A percentile compares a stretch with the other conserved stretches of the same genome.
These are phyloP conservation scores for Suillus placidus DNA, from an alignment of 768 basidiomycete genomes.

Conservation along the genomic window DNA sequence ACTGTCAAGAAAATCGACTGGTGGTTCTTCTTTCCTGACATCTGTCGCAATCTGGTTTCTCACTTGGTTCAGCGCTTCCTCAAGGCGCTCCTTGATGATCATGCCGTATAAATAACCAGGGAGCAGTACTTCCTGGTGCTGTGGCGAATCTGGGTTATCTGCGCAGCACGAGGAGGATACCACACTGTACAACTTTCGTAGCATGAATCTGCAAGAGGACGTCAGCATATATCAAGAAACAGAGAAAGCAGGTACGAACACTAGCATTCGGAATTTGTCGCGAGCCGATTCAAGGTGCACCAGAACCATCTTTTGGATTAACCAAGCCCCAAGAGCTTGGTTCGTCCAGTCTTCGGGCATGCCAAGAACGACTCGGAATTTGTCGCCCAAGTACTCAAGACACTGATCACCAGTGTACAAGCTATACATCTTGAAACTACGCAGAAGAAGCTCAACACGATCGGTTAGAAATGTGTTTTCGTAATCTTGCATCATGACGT, in stretches of 20 bases:
- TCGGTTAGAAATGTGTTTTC: constrained; percentile 97
- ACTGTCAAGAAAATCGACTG: constrained; percentile 91
- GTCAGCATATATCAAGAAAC: constrained; percentile 12
- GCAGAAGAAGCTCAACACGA: constrained; percentile 89
- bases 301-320: constrained; percentile 83
- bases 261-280: constrained; percentile 93
- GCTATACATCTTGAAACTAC: constrained; percentile 93
- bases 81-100: constrained; percentile 97
- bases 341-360: constrained; percentile 95
- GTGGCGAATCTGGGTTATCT: constrained; percentile 98
- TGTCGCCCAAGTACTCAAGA: constrained; percentile 93
- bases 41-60: constrained; percentile 72
- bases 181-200: constrained; percentile 89
- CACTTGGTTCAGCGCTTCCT: constrained; percentile 81
- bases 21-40: constrained; percentile 68
- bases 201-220: constrained; percentile 80
- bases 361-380: constrained; percentile 90
- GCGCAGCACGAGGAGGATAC: constrained; percentile 89
- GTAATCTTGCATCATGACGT: constrained; percentile 95
- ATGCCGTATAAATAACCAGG: constrained; percentile 92
- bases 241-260: constrained; percentile 56
- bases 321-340: constrained; percentile 74
- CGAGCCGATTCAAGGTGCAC: constrained; percentile 86
- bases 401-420: constrained; percentile 89
- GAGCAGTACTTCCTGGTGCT: constrained; percentile 95